Percentiles rank a stretch among this genome's conserved stretches.
These are phyloP conservation scores for Neltuma alba DNA, from an alignment of 306 rosid species.

Conservation along the genomic window DNA sequence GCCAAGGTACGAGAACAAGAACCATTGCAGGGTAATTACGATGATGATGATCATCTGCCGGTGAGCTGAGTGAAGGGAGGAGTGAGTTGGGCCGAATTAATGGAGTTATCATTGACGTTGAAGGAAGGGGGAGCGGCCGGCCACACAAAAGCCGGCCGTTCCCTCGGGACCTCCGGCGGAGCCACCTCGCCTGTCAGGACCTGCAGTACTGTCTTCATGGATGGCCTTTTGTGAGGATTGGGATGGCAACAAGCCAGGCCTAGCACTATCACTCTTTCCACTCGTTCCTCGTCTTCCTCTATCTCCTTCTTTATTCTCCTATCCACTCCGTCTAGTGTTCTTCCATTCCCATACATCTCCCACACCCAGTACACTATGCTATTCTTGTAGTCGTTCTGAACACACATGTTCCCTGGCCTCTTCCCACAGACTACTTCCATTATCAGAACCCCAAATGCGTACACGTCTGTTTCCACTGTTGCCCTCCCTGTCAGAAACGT, in stretches of 20 bases:
- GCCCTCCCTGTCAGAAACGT: conserved; percentile 15
- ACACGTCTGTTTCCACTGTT: conserved; percentile 1
- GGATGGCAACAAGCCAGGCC: conserved; percentile 21
- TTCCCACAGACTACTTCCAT: conserved; percentile 8
- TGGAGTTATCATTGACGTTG: background rate
- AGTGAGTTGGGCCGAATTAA: background rate
- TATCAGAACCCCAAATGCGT: conserved; percentile 13
- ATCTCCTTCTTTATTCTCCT: background rate
- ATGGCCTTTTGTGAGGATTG: background rate
- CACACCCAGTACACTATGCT: conserved; percentile 4
- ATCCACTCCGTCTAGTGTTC: background rate
- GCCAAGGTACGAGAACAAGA: background rate
- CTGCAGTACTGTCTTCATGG: conserved; percentile 2
- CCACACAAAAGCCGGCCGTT: conserved; percentile 30
- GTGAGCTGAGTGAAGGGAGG: background rate
- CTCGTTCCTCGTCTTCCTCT: background rate
- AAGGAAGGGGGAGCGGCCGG: conserved; percentile 8
- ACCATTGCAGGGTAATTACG: background rate
- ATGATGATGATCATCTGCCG: conserved; percentile 23
- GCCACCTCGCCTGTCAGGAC: background rate
- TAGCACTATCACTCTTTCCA: background rate
- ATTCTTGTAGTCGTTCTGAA: background rate
- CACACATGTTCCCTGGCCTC: background rate
- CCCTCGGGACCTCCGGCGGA: background rate
- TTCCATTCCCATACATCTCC: background rate